Base-by-base conservation (phyloP, 2,329 filamentous ascomycete species). In the Fusarium lyarnte region DNA sequence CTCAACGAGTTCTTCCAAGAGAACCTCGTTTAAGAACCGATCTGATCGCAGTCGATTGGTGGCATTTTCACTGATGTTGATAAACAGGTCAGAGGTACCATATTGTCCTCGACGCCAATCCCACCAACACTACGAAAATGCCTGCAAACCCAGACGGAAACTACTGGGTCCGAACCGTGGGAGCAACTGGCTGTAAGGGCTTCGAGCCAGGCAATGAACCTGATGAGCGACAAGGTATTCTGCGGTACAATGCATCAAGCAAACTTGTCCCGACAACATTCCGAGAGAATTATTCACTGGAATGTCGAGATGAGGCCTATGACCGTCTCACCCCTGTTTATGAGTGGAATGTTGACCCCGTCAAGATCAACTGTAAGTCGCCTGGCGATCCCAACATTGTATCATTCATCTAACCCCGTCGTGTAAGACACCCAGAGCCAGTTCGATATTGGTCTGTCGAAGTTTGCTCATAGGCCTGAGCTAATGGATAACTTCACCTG, bases 31-130 rank as follows among this genome's bases (percentile, higher is more conserved):
- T n/a, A n/a, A n/a, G n/a, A n/a, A n/a, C n/a, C n/a, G n/a, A n/a
- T n/a, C 16, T 19, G 29, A 23, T 2, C 1, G 23, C 21, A 11
- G 6, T 7, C 11, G 4, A 2, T 1, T 17, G 8, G 0, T 19
- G 4, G 6, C 10, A 2, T 31, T 33, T 10, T 49, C 14, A 38
- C 33, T 8, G 10, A 17, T 7, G 12, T n/a, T 8, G 9, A 14
- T 25, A 5, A 9, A 39, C 19, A 53, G 49, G 55, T 2, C 55
- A 58, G 17, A 27, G 55, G 3, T 58, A 58, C 8, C 55, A 58
- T 10, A 31, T 58, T 9, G 55, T 58, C 1, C 43, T 58, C 0
- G 43, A 58, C 19, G 55, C 55, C 5, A 58, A 11, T 3, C 55
- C 55, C 5, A 52, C 43, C 21, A 58, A 58, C 13, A 58, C 43